Conservation (phyloP, 2,329 filamentous ascomycete species). For the Pseudogymnoascus sp. region DNA sequence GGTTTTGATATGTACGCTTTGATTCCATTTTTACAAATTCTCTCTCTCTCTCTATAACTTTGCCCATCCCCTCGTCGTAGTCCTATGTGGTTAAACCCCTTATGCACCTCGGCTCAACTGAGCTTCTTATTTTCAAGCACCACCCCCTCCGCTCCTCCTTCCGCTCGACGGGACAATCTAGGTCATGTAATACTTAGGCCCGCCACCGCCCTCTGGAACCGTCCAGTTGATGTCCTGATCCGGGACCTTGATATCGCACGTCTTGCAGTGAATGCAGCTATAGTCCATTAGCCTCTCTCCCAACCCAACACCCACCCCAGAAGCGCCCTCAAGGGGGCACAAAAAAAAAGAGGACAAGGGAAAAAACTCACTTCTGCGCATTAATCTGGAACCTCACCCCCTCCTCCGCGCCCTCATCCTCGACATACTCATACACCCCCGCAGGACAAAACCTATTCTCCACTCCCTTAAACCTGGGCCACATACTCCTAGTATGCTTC, state of each 20-base stretch:
- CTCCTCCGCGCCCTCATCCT: constrained; percentile 76
- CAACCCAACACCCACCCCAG: background rate
- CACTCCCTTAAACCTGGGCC: constrained; percentile 80
- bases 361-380: constrained; percentile 74
- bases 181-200: constrained; percentile 64
- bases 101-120: background rate
- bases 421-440: constrained; percentile 95
- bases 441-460: constrained; percentile 97
- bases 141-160: background rate
- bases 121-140: background rate
- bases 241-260: constrained; percentile 97
- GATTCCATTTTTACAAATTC: background rate
- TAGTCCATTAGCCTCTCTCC: constrained; percentile 22
- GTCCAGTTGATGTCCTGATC: constrained; percentile 97
- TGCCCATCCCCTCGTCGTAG: too few relatives aligned
- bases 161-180: constrained; percentile 13
- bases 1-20: constrained; percentile 5
- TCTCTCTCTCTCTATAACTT: too few relatives aligned
- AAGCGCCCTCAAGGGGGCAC: too few relatives aligned
- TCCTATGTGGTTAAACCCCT: too few relatives aligned
- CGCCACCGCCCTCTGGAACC: constrained; percentile 84
- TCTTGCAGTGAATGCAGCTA: constrained; percentile 99
- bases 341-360: too few relatives aligned
- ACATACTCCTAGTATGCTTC: constrained; percentile 73
- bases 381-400: constrained; percentile 98